These are phyloP conservation scores for Microbotryum saponariae DNA, from an alignment of 1,284 basidiomycete genomes.

Conservation along the genomic window DNA sequence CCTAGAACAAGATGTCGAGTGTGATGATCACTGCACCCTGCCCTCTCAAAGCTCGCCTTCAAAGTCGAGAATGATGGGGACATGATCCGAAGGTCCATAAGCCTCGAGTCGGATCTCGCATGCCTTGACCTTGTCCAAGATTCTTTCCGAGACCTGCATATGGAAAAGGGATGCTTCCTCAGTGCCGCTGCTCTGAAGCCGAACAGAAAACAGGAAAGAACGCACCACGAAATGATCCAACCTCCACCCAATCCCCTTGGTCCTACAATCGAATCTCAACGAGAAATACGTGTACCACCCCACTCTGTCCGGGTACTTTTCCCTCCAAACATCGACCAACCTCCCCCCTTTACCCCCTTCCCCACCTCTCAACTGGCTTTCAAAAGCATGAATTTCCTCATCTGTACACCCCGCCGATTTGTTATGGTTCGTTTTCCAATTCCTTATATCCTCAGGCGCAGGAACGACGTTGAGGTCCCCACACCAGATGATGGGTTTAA, in stretches of 20 bases:
- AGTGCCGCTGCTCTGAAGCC: background rate
- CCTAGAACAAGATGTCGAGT: too few relatives aligned
- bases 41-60: slow-evolving; percentile 28
- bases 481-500: slow-evolving; percentile 80
- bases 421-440: slow-evolving; percentile 44
- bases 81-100: slow-evolving; percentile 28
- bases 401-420: slow-evolving; percentile 60
- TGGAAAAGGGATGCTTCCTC: background rate
- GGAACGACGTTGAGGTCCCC: slow-evolving; percentile 83
- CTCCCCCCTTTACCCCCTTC: slow-evolving; percentile 36
- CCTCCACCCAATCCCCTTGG: slow-evolving; percentile 77
- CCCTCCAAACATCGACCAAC: slow-evolving; percentile 75
- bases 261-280: slow-evolving; percentile 65
- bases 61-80: slow-evolving; percentile 34
- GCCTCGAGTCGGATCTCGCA: slow-evolving; percentile 35
- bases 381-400: slow-evolving; percentile 50
- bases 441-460: slow-evolving; percentile 39
- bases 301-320: slow-evolving; percentile 55
- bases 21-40: background rate
- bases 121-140: slow-evolving; percentile 25
- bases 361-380: slow-evolving; percentile 37
- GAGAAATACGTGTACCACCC: slow-evolving; percentile 75
- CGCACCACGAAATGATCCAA: slow-evolving; percentile 67
- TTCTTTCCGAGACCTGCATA: slow-evolving; percentile 28
- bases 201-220: background rate